These are phyloP conservation scores for Saccharomyces paradoxus DNA, from an alignment of 805 yeast genomes.

Conservation along the genomic window DNA sequence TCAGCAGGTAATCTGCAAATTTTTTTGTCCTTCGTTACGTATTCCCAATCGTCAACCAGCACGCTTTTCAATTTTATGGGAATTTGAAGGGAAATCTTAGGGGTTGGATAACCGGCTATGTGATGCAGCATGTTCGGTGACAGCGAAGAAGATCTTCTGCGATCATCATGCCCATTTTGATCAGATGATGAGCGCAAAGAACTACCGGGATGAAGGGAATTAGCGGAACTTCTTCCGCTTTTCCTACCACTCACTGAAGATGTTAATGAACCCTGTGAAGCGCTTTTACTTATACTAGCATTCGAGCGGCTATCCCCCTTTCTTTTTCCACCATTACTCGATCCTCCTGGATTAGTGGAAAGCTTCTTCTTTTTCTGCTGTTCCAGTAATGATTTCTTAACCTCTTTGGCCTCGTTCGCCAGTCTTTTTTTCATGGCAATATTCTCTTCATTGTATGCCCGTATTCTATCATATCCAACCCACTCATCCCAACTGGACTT, in stretches of 20 bases:
- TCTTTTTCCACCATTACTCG: background rate
- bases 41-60: slow-evolving; percentile 91
- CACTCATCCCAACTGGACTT: slow-evolving; percentile 95
- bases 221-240: background rate
- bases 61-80: slow-evolving; percentile 61
- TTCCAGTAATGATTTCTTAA: slow-evolving; percentile 15
- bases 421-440: slow-evolving; percentile 53
- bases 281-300: background rate
- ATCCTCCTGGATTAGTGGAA: slow-evolving; percentile 1
- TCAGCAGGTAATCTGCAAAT: slow-evolving; percentile 56
- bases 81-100: slow-evolving; percentile 45
- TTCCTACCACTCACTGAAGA: background rate
- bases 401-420: slow-evolving; percentile 38
- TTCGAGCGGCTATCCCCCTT: background rate
- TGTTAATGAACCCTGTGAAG: background rate
- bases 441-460: slow-evolving; percentile 64
- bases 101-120: slow-evolving; percentile 1
- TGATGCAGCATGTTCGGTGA: background rate
- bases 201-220: background rate
- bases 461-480: slow-evolving; percentile 64
- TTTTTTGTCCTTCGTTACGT: slow-evolving; percentile 70
- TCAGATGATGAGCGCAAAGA: background rate
- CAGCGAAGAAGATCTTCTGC: background rate
- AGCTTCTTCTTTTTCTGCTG: slow-evolving; percentile 29
- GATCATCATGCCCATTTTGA: background rate